Percentiles rank a stretch among this genome's conserved stretches.
Evolutionary conservation across 805 yeast genomes (phyloP).

Genomic region (Ogataea sp.): DNA sequence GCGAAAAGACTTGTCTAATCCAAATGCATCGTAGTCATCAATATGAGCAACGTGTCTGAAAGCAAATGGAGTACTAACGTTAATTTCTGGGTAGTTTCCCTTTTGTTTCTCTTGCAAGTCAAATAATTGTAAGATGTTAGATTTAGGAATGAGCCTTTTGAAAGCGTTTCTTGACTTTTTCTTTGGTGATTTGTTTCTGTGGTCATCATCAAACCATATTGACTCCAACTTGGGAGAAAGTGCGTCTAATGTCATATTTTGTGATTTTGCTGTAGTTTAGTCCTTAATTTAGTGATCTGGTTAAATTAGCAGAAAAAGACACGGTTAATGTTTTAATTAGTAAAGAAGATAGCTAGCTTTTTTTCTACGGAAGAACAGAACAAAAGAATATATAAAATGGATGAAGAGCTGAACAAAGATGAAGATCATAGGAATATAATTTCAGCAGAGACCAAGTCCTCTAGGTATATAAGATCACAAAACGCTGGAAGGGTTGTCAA

Average conservation of each 20-base stretch:
- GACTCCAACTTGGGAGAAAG: slow-evolving; percentile 15
- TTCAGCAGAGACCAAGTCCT: too few species aligned
- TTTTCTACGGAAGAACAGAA: too few species aligned
- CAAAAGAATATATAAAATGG: neutral
- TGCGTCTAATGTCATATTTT: neutral
- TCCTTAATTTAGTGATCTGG: too few species aligned
- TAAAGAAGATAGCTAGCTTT: too few species aligned
- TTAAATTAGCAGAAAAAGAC: too few species aligned
- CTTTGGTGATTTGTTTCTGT: neutral
- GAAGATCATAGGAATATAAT: too few species aligned
- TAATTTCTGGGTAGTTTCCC: neutral
- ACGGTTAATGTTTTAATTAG: too few species aligned
- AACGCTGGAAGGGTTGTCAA: neutral
- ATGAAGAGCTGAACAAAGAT: neutral
- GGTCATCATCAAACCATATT: slow-evolving; percentile 16
- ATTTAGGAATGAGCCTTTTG: slow-evolving; percentile 5
- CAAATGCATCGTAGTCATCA: slow-evolving; percentile 20
- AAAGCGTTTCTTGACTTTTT: slow-evolving; percentile 3
- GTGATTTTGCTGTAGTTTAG: slow-evolving; percentile 4
- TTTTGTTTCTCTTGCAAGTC: slow-evolving; percentile 7
- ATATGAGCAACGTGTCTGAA: slow-evolving; percentile 27
- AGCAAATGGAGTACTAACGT: slow-evolving; percentile 24
- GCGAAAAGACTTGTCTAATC: slow-evolving; percentile 20
- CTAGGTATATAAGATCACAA: neutral
- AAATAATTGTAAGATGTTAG: slow-evolving; percentile 12